Evolutionary conservation across 345 rosid species (phyloP), one percentile per base, ranked within the genome.

Genomic region (Rhizophora apiculata): DNA sequence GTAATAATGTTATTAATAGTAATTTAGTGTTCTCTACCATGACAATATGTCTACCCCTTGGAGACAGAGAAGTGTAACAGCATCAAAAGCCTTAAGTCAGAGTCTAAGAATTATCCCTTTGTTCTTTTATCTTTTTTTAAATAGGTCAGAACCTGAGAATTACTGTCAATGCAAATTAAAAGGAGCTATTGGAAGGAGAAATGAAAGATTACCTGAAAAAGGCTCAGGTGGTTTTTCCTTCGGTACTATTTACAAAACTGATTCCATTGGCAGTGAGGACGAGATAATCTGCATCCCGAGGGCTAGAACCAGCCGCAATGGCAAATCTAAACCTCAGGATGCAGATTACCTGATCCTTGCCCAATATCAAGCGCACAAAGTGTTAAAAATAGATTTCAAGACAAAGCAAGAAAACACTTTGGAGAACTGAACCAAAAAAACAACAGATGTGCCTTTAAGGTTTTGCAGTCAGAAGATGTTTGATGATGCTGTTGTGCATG

Each of bases 261-360:
- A 3, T 59, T 52, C 55, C 80, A 82, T 79, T 86, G 82, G 26
- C 29, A 65, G 77, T 72, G 43, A 88, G 89, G 87, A 86, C 43
- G 65, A 79, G 77, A 67, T 86, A 86, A 88, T 82, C 90, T 76
- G 81, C 90, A 72, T 6, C 85, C 87, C 69, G 39, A 80, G 93
- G 90, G 6, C 80, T 81, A 79, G 84, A 84, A 54, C 26, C 64
- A 62, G 62, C 72, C 57, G 60, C 22, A 8, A 27, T 26, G 53
- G 64, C 37, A 32, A 72, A 81, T 84, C 87, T 72, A 83, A 83
- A 85, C 91, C 91, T 87, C 88, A 87, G 89, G 91, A 85, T 87
- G 89, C 87, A 87, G 89, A 84, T 88, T 88, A 85, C 81, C 85
- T 34, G 26, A 60, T 81, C 86, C 84, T 69, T 20, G 79, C 80